These are phyloP conservation scores for Serendipita sp. DNA, from an alignment of 768 basidiomycete species.

Conservation along the genomic window DNA sequence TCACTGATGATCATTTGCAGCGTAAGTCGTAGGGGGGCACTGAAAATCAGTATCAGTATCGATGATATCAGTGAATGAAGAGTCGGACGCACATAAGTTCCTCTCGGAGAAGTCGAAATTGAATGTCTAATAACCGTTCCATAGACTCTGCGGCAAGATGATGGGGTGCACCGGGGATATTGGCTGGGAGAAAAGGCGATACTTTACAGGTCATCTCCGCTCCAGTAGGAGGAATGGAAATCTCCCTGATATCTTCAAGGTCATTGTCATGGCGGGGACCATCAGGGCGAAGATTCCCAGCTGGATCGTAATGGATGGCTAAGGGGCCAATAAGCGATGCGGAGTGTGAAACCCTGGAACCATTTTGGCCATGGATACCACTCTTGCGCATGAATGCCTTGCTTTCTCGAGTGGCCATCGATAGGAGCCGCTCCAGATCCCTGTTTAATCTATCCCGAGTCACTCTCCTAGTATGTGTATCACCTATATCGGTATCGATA, in stretches of 20 bases:
- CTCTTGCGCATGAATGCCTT: conserved; percentile 18
- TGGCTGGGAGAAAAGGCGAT: conserved; percentile 46
- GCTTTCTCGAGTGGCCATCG: conserved; percentile 39
- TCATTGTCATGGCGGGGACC: conserved; percentile 62
- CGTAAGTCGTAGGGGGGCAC: conserved; percentile 38
- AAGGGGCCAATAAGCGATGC: conserved; percentile 28
- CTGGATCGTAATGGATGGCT: conserved; percentile 34
- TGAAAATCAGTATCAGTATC: conserved; percentile 14
- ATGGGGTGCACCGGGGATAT: conserved; percentile 46
- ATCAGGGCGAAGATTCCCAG: conserved; percentile 32
- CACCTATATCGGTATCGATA: conserved; percentile 33
- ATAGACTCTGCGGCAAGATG: conserved; percentile 41
- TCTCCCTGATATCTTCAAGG: conserved; percentile 34
- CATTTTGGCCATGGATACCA: neutral
- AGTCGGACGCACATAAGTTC: conserved; percentile 39
- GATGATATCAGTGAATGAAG: neutral
- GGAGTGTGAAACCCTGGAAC: neutral
- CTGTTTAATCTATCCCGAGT: conserved; percentile 25
- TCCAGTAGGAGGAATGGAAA: conserved; percentile 58
- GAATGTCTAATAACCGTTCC: conserved; percentile 52
- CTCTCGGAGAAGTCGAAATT: conserved; percentile 60
- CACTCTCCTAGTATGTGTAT: conserved; percentile 18
- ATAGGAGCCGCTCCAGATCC: conserved; percentile 19
- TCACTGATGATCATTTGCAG: conserved; percentile 36
- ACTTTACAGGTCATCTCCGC: conserved; percentile 37